phyloP scores from a whole-genome alignment of 176 grass and related monocot genomes.

The Lolium perenne region DNA sequence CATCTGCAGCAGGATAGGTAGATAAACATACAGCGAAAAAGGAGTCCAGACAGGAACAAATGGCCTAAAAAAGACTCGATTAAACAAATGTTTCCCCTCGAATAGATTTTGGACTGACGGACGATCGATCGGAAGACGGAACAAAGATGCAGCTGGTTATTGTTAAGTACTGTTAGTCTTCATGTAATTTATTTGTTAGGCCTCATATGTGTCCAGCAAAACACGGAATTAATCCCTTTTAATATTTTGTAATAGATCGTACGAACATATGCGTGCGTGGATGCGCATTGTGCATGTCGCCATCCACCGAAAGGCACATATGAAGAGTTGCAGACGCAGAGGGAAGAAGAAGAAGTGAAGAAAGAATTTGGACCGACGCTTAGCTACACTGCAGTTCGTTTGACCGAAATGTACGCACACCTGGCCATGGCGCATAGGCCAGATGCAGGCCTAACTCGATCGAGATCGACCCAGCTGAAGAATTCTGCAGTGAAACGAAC shows the following conservation, averaged over 20 bases:
- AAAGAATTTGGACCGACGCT: slow-evolving; percentile 18
- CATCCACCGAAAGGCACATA: slow-evolving; percentile 33
- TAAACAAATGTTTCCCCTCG: slow-evolving; percentile 34
- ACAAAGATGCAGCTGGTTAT: neutral
- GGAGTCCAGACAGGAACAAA: slow-evolving; percentile 37
- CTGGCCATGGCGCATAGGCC: slow-evolving; percentile 36
- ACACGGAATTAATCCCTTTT: slow-evolving; percentile 55
- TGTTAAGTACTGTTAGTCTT: neutral
- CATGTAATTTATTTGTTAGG: slow-evolving; percentile 47
- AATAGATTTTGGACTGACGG: slow-evolving; percentile 8
- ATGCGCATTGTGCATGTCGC: slow-evolving; percentile 39
- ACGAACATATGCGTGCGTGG: slow-evolving; percentile 17
- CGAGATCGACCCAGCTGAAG: neutral
- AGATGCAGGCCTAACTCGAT: slow-evolving; percentile 44
- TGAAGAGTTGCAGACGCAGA: slow-evolving; percentile 22
- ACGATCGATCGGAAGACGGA: neutral
- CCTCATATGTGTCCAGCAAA: slow-evolving; percentile 54
- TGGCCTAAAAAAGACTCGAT: slow-evolving; percentile 41
- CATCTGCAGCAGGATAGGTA: slow-evolving; percentile 26
- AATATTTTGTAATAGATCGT: slow-evolving; percentile 20
- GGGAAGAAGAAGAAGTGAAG: slow-evolving; percentile 1
- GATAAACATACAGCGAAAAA: slow-evolving; percentile 56
- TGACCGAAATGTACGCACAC: slow-evolving; percentile 33
- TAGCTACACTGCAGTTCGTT: slow-evolving; percentile 35
- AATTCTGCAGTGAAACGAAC: neutral